Percentiles rank a stretch among this genome's conserved stretches.
phyloP scores from a whole-genome alignment of 2,329 filamentous ascomycete genomes.

The Colletotrichum tropicicola region DNA sequence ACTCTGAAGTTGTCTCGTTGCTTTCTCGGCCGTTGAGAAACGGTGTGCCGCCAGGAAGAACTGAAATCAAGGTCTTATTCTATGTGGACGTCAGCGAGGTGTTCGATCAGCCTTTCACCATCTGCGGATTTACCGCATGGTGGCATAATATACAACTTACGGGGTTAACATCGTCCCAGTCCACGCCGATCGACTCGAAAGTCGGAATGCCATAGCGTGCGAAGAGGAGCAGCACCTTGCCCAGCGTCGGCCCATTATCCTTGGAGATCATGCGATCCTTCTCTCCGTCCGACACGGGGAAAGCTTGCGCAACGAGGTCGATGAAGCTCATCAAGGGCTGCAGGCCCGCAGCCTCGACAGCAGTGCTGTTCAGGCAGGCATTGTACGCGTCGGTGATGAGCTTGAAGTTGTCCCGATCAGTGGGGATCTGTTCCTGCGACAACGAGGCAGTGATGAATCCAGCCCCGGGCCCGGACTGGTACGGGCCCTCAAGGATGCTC shows the following conservation, averaged over 20 bases:
- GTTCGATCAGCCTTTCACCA: conserved; percentile 57
- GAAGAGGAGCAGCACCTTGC: conserved; percentile 54
- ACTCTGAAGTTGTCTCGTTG: conserved; percentile 9
- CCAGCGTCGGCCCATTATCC: conserved; percentile 7
- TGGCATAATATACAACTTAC: conserved; percentile 38
- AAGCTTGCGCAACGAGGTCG: conserved; percentile 39
- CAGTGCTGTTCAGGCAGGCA: conserved; percentile 70
- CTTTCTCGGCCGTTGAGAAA: background rate
- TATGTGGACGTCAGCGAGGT: conserved; percentile 55
- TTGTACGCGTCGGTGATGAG: conserved; percentile 72
- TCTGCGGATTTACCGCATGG: too few species aligned
- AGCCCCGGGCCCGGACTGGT: conserved; percentile 51
- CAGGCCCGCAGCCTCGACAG: conserved; percentile 62
- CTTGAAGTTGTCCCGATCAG: conserved; percentile 69
- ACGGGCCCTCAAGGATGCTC: conserved; percentile 68
- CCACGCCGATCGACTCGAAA: conserved; percentile 45
- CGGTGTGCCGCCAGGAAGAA: background rate
- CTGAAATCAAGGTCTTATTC: conserved; percentile 55
- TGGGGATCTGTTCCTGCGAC: conserved; percentile 48
- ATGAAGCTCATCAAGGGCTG: conserved; percentile 66
- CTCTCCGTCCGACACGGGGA: conserved; percentile 33
- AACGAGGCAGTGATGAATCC: conserved; percentile 33
- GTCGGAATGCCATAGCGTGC: conserved; percentile 52
- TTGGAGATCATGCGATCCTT: conserved; percentile 33
- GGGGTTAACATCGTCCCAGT: conserved; percentile 53